Evolutionary conservation across 2,329 filamentous ascomycete species (phyloP).

Genomic region (Rhynchosporium graminicola): DNA sequence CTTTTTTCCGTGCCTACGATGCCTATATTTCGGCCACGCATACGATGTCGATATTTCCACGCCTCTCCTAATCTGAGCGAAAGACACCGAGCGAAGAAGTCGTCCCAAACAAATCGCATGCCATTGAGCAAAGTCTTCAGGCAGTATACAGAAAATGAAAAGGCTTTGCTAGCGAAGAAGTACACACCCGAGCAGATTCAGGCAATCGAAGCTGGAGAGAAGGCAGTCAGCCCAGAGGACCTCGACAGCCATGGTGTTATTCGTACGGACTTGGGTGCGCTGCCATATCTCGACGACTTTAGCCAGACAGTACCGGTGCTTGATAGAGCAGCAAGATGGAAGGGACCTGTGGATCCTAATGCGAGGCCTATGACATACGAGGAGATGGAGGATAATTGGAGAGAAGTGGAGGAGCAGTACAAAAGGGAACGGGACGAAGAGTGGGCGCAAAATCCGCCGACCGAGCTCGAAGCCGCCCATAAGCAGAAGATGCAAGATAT

Average conservation of each 20-base stretch:
- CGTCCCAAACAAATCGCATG: slow-evolving; percentile 39
- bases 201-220: slow-evolving; percentile 79
- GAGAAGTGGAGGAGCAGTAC: slow-evolving; percentile 27
- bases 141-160: slow-evolving; percentile 52
- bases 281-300: slow-evolving; percentile 83
- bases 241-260: slow-evolving; percentile 71
- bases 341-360: slow-evolving; percentile 35
- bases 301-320: slow-evolving; percentile 73
- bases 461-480: neutral
- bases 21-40: slow-evolving; percentile 43
- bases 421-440: slow-evolving; percentile 23
- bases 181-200: slow-evolving; percentile 82
- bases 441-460: slow-evolving; percentile 12
- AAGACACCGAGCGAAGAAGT: slow-evolving; percentile 42
- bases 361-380: slow-evolving; percentile 59
- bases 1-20: slow-evolving; percentile 51
- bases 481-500: neutral
- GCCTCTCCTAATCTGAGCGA: slow-evolving; percentile 43
- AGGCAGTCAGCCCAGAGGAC: slow-evolving; percentile 72
- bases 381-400: slow-evolving; percentile 57
- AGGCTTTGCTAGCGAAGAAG: slow-evolving; percentile 58
- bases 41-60: slow-evolving; percentile 52
- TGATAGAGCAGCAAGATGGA: slow-evolving; percentile 62
- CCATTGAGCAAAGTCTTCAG: slow-evolving; percentile 51
- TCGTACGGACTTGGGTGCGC: slow-evolving; percentile 69